A percentile compares a stretch with the other conserved stretches of the same genome.
Conservation (phyloP, 345 rosid species). For the Excoecaria cochinchinensis region DNA sequence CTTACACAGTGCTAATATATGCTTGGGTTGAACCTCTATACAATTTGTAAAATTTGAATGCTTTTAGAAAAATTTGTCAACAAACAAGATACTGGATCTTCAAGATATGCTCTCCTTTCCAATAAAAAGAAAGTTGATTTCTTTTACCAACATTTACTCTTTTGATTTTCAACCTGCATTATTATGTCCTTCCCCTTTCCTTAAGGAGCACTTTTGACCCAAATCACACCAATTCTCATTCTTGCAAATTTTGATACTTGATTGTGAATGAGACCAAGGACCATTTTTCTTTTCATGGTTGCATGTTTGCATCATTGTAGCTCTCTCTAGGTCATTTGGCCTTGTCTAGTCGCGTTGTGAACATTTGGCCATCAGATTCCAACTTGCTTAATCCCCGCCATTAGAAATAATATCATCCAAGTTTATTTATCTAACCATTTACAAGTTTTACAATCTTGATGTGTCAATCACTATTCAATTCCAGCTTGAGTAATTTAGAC, state of each 20-base stretch:
- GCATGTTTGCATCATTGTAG: not conserved
- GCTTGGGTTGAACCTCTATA: not conserved
- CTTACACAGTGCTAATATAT: conserved; percentile 6
- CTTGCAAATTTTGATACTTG: not conserved
- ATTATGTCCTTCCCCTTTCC: not conserved
- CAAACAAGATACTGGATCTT: not conserved
- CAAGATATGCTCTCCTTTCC: not conserved
- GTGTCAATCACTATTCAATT: not conserved
- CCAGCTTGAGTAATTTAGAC: not conserved
- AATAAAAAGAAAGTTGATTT: not conserved
- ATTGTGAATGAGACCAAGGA: not conserved
- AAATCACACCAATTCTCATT: not conserved
- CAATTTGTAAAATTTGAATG: not conserved
- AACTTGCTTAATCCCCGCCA: not conserved
- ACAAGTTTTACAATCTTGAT: not conserved
- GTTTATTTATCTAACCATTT: not conserved
- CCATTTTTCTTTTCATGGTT: not conserved
- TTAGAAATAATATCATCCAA: not conserved
- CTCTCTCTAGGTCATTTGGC: not conserved
- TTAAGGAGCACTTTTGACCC: not conserved
- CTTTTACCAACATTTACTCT: not conserved
- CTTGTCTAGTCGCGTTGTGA: not conserved
- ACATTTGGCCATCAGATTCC: not conserved
- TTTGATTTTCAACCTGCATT: conserved; percentile 1
- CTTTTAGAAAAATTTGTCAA: not conserved